Conservation (phyloP, 2,329 filamentous ascomycete genomes). For the Hymenoscyphus fraxineus region DNA sequence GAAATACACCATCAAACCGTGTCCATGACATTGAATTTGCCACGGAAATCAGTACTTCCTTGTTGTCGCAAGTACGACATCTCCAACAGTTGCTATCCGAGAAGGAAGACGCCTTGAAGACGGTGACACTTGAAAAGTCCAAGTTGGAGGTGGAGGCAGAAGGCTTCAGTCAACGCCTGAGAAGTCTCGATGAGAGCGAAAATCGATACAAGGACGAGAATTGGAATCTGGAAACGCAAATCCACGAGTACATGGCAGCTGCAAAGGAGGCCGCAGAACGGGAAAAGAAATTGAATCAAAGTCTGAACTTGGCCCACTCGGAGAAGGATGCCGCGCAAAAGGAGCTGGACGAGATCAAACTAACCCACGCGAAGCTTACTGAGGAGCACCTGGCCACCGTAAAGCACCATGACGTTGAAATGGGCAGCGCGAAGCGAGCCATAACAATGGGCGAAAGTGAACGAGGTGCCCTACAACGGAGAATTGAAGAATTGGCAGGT, state of each 20-base stretch:
- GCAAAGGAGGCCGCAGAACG: slow-evolving; percentile 75
- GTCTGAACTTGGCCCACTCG: slow-evolving; percentile 62
- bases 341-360: slow-evolving; percentile 86
- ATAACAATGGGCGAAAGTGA: slow-evolving; percentile 76
- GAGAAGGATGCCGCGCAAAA: slow-evolving; percentile 78
- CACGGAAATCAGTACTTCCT: slow-evolving; percentile 93
- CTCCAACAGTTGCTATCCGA: slow-evolving; percentile 81
- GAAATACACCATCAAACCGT: slow-evolving; percentile 83
- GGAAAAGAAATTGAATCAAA: slow-evolving; percentile 76
- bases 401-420: slow-evolving; percentile 85
- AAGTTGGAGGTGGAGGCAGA: slow-evolving; percentile 80
- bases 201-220: slow-evolving; percentile 97
- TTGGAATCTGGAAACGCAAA: slow-evolving; percentile 90
- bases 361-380: slow-evolving; percentile 69
- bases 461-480: slow-evolving; percentile 71
- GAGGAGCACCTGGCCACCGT: slow-evolving; percentile 75
- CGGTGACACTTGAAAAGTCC: slow-evolving; percentile 69
- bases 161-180: slow-evolving; percentile 73
- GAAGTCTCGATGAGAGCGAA: slow-evolving; percentile 86
- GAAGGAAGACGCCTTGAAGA: slow-evolving; percentile 80
- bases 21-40: slow-evolving; percentile 97
- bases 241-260: slow-evolving; percentile 74
- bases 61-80: slow-evolving; percentile 90
- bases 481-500: slow-evolving; percentile 78
- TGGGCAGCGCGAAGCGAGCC: slow-evolving; percentile 78